A percentile compares a stretch with the other conserved stretches of the same genome.
These are phyloP conservation scores for Gossypium davidsonii DNA, from an alignment of 441 rosid genomes.

Conservation along the genomic window DNA sequence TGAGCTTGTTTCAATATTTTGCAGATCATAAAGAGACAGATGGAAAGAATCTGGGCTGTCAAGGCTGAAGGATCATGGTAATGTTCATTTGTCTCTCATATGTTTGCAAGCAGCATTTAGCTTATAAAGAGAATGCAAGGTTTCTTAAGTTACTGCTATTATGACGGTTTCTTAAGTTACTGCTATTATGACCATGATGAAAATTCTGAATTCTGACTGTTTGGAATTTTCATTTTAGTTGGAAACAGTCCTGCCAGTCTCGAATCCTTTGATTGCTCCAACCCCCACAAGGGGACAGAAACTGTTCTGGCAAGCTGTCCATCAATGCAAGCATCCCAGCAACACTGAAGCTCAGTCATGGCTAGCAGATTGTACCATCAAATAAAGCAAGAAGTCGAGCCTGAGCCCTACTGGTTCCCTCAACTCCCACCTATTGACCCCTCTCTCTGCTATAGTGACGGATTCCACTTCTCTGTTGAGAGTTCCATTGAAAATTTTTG, in stretches of 20 bases:
- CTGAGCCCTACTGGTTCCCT: slow-evolving; percentile 37
- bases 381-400: slow-evolving; percentile 33
- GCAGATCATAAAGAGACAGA: slow-evolving; percentile 19
- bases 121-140: background rate
- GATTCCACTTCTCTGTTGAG: slow-evolving; percentile 26
- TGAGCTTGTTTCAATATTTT: background rate
- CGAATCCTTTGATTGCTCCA: background rate
- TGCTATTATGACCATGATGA: background rate
- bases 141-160: background rate
- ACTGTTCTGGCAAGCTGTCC: background rate
- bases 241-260: background rate
- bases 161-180: background rate
- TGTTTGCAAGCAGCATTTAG: background rate
- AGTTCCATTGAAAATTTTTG: slow-evolving; percentile 42
- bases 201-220: slow-evolving; percentile 5
- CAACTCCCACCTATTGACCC: slow-evolving; percentile 32
- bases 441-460: slow-evolving; percentile 23
- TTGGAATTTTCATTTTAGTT: background rate
- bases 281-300: background rate
- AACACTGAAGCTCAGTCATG: slow-evolving; percentile 33
- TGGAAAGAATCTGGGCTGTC: background rate
- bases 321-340: slow-evolving; percentile 33
- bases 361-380: slow-evolving; percentile 33
- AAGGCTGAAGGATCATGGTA: background rate
- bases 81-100: background rate